Evolutionary conservation across 1,284 basidiomycete genomes (phyloP).

Genomic region (Taiwanofungus camphoratus): DNA sequence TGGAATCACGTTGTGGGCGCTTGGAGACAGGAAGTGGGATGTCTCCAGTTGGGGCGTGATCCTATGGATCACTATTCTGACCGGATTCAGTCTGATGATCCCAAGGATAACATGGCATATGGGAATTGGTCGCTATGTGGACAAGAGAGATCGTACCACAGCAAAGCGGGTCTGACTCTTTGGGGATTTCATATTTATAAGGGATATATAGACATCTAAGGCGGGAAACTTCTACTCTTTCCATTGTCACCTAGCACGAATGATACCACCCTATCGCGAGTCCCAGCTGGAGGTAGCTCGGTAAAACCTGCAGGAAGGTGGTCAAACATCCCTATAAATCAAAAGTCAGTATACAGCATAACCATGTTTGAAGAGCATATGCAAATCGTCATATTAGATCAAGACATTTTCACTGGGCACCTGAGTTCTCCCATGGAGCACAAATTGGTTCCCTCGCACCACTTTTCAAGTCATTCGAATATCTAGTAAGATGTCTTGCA

Average conservation of each 20-base stretch:
- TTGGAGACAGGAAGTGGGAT: slow-evolving; percentile 62
- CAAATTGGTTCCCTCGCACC: slow-evolving; percentile 60
- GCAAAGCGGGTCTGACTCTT: slow-evolving; percentile 20
- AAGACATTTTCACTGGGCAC: slow-evolving; percentile 60
- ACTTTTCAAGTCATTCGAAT: slow-evolving; percentile 62
- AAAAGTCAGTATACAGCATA: neutral
- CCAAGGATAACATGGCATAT: slow-evolving; percentile 68
- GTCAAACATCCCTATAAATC: too few relatives aligned
- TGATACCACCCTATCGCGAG: too few relatives aligned
- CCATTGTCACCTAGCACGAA: too few relatives aligned
- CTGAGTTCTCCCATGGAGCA: slow-evolving; percentile 30
- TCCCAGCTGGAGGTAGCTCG: too few relatives aligned
- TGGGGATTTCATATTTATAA: too few relatives aligned
- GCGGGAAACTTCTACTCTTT: too few relatives aligned
- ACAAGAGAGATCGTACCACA: slow-evolving; percentile 47
- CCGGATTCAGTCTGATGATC: slow-evolving; percentile 59
- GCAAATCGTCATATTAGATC: slow-evolving; percentile 77
- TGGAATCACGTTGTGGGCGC: slow-evolving; percentile 61
- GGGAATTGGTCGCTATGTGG: slow-evolving; percentile 66
- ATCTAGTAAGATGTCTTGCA: neutral
- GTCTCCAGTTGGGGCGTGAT: slow-evolving; percentile 57
- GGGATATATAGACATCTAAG: too few relatives aligned
- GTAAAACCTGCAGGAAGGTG: too few relatives aligned
- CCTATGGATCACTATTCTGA: slow-evolving; percentile 59
- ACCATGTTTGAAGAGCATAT: neutral